Base-by-base conservation (phyloP, 352 stramenopile species). In the Pythium sukuiense region DNA sequence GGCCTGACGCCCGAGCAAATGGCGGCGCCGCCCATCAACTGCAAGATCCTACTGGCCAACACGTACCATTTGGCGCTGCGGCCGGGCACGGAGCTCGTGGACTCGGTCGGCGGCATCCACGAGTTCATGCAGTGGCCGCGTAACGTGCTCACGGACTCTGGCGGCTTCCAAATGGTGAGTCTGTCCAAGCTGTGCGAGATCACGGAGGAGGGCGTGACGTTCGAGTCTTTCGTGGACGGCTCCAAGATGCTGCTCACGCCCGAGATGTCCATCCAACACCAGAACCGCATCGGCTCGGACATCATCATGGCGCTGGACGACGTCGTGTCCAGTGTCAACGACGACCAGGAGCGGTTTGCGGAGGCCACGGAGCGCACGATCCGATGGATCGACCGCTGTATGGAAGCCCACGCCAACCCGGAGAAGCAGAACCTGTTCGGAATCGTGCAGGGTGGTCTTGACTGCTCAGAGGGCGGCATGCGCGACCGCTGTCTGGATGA, bases 221-320 rank as follows among this genome's bases (percentile, higher is more conserved):
- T 90, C 53, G 77, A 90, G 72, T 97, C 85, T 60, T 97, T 97
- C 52, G 92, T 91, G 46, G 92, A 97, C 67, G 90, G 89, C 48
- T 87, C 74, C 43, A 81, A 76, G 29, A 98, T 99, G 87, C 73
- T 99, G 32, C 79, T 99, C 29, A 96, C 90, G 24, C 97, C 97
- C 8, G 97, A 99, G 61, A 81, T 78, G 43, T 87, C 73, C 30
- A 95, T 99, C 65, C 71, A 79, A 61, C 91, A 97, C 70, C 95
- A 99, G 83, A 99, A 99, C 73, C 80, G 90, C 54, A 99, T 99
- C 74, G 96, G 96, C 55, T 87, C 92, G 3, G 96, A 99, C 73
- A 98, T 99, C 65, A 99, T 99, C 61, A 99, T 99, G 96, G 92
- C 95, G 52, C 75, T 99, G 27, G 97, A 99, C 77, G 97, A 99